A percentile compares a stretch with the other conserved stretches of the same genome.
These are phyloP conservation scores for Geotrichum phurueaensis DNA, from an alignment of 1,139 yeast species.

Conservation along the genomic window DNA sequence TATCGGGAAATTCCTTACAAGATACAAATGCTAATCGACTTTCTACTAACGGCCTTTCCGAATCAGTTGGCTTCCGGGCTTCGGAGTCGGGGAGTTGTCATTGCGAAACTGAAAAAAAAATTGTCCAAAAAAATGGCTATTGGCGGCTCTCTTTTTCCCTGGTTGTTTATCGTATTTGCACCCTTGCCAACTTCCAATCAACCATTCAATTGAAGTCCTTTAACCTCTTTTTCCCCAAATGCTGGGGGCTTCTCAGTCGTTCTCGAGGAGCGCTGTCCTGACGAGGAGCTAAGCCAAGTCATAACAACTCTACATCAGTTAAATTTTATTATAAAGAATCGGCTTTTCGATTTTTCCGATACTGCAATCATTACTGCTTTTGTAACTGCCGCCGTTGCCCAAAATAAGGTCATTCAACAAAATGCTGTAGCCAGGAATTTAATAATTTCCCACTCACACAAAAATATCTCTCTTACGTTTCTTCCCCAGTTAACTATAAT, in stretches of 20 bases:
- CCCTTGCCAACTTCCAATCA: background rate
- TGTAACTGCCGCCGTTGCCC: background rate
- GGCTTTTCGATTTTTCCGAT: background rate
- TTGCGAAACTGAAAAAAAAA: background rate
- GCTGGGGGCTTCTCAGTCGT: too few relatives aligned
- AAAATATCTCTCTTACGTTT: background rate
- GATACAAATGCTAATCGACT: background rate
- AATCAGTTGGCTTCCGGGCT: background rate
- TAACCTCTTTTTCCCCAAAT: too few relatives aligned
- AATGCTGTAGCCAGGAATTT: background rate
- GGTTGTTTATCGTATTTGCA: background rate
- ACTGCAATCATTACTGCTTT: background rate
- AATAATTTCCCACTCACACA: background rate
- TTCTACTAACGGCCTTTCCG: background rate
- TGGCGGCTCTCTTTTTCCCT: background rate
- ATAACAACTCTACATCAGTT: background rate
- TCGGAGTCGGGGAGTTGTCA: background rate
- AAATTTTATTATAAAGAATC: background rate
- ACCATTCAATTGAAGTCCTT: too few relatives aligned
- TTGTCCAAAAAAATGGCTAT: background rate
- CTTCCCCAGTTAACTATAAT: background rate
- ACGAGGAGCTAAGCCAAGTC: background rate
- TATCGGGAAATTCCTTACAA: background rate
- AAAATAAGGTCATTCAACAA: background rate
- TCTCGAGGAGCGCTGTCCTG: background rate